phyloP scores from a whole-genome alignment of 768 basidiomycete species.

The Mycena venus region DNA sequence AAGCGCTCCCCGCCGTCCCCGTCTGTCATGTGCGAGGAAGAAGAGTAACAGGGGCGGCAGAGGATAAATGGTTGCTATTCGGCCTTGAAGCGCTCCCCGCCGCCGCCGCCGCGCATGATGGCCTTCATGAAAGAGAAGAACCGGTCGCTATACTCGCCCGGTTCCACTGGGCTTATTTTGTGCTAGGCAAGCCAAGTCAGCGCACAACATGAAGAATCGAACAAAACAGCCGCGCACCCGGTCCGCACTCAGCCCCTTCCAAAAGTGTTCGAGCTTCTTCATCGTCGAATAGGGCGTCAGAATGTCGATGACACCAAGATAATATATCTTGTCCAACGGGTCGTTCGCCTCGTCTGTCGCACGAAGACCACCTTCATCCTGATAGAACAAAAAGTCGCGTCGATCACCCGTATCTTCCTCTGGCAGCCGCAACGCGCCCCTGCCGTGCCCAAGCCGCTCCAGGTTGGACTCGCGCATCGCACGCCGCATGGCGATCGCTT shows the following conservation, averaged over 20 bases:
- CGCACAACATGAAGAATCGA: constrained; percentile 18
- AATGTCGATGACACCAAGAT: constrained; percentile 97
- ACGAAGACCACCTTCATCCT: constrained; percentile 93
- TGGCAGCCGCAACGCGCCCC: constrained; percentile 64
- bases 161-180: constrained; percentile 94
- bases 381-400: constrained; percentile 91
- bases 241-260: constrained; percentile 92
- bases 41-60: background rate
- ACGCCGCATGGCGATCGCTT: constrained; percentile 87
- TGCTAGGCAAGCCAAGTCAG: constrained; percentile 63
- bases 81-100: constrained; percentile 60
- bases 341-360: constrained; percentile 91
- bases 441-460: constrained; percentile 69
- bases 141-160: constrained; percentile 87
- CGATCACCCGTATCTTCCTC: constrained; percentile 76
- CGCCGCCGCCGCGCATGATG: constrained; percentile 86
- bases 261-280: constrained; percentile 91
- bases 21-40: constrained; percentile 11
- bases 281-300: constrained; percentile 85
- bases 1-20: constrained; percentile 73
- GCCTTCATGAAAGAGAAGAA: constrained; percentile 92
- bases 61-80: constrained; percentile 12
- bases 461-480: constrained; percentile 89
- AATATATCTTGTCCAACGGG: constrained; percentile 84
- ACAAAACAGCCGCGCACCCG: constrained; percentile 66